Conservation (phyloP, 148 eudicot genomes). For the Chenopodium berlandieri region DNA sequence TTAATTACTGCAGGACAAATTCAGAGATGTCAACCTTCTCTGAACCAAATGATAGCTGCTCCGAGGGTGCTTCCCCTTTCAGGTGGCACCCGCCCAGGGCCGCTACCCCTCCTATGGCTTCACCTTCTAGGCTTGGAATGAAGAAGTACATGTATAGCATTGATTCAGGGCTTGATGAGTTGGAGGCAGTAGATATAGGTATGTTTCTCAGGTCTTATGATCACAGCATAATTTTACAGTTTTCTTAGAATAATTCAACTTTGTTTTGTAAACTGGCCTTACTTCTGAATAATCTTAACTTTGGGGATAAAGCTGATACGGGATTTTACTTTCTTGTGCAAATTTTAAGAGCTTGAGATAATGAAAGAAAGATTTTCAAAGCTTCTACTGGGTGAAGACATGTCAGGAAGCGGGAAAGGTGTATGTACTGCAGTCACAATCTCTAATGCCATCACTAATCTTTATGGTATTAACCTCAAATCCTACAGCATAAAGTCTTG, state of each 20-base stretch:
- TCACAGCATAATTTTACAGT: not conserved
- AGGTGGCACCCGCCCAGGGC: conserved; percentile 52
- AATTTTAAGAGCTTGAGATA: conserved; percentile 61
- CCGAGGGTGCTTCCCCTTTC: conserved; percentile 55
- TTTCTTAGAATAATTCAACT: not conserved
- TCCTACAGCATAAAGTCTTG: not conserved
- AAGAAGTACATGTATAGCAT: conserved; percentile 41
- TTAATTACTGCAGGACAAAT: conserved; percentile 49
- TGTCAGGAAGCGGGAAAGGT: conserved; percentile 97
- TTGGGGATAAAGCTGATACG: conserved; percentile 6
- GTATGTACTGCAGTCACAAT: conserved; percentile 79
- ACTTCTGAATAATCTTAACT: not conserved
- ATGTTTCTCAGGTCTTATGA: conserved; percentile 6
- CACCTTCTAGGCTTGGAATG: conserved; percentile 61
- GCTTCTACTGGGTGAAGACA: conserved; percentile 92
- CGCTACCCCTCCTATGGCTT: conserved; percentile 49
- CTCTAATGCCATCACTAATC: conserved; percentile 94
- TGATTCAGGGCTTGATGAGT: conserved; percentile 39
- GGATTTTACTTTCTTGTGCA: not conserved
- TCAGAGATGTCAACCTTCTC: conserved; percentile 68
- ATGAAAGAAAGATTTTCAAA: conserved; percentile 97
- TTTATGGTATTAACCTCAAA: conserved; percentile 58
- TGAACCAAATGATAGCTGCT: conserved; percentile 50
- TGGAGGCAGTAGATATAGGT: conserved; percentile 59
- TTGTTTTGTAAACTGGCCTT: too few relatives aligned